A percentile compares a stretch with the other conserved stretches of the same genome.
Evolutionary conservation across 23 red algal species (phyloP).

Genomic region (Gracilaria gracilis): DNA sequence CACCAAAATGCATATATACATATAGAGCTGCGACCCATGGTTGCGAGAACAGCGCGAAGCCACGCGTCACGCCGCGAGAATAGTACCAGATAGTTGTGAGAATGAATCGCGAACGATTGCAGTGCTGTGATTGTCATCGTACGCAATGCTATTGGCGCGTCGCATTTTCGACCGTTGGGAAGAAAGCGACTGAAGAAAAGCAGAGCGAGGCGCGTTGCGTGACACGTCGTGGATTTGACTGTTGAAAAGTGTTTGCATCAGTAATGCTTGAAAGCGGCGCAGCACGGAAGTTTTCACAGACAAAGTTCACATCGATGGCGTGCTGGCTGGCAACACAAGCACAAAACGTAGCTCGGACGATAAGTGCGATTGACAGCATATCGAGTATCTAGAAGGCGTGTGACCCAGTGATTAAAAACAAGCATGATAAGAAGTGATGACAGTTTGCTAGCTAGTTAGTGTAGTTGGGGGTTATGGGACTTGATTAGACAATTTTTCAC

Average conservation of each 20-base stretch:
- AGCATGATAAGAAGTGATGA: not conserved
- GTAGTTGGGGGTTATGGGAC: not conserved
- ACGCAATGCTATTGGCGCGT: not conserved
- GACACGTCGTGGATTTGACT: not conserved
- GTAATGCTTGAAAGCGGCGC: not conserved
- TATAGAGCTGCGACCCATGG: not conserved
- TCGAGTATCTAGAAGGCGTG: too few species aligned
- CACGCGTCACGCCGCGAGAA: not conserved
- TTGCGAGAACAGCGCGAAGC: not conserved
- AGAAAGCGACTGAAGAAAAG: not conserved
- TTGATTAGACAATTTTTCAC: not conserved
- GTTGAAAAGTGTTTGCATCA: too few species aligned
- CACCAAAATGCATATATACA: not conserved
- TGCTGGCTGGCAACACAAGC: too few species aligned
- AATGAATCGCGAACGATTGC: not conserved
- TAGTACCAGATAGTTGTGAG: too few species aligned
- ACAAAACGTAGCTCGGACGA: not conserved
- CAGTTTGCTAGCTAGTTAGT: not conserved
- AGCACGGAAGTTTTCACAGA: not conserved
- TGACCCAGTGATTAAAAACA: too few species aligned
- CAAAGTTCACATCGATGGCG: too few species aligned
- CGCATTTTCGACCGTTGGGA: not conserved
- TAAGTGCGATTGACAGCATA: not conserved
- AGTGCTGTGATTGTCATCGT: not conserved
- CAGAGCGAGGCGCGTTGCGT: not conserved